Base-by-base conservation (phyloP, 1,139 yeast genomes). In the Candida frijolesensis region DNA sequence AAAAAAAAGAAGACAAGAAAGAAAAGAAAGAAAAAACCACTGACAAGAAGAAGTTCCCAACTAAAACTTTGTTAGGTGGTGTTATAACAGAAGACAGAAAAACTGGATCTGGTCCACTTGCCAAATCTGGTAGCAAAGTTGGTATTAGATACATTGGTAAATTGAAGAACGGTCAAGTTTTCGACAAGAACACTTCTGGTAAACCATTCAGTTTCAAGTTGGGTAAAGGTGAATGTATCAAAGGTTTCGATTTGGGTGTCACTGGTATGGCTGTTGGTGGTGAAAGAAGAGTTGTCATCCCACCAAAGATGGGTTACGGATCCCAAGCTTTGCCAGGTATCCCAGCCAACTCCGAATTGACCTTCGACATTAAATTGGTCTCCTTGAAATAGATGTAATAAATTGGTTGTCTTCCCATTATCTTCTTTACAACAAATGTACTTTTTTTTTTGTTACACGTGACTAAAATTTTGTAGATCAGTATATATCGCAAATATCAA, bases 251-350 rank as follows among this genome's bases (percentile, higher is more conserved):
- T 70, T 81, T 92, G 64, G 99, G 99, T 79, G 96, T 94, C 63
- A 90, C 92, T 52, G 99, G 99, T 70, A 92, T 95, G 98, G 85
- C 96, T 55, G 96, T 90, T 67, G 97, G 97, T 63, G 99, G 99
- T 67, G 99, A 95, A 81, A 91, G 99, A 82, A 87, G 99, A 79
- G 91, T 95, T 58, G 81, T 90, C 57, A 89, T 95, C 61, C 99
- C 99, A 61, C 86, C 99, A 52, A 83, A 94, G 67, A 89, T 89
- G 85, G 99, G 97, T 52, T 94, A 94, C 74, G 99, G 99, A 57
- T 87, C 88, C 66, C 89, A 89, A 78, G 83, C 89, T 57, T 80
- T 94, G 60, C 98, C 99, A 63, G 99, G 98, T 57, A 89, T 94
- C 63, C 99, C 99, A 65, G 89, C 96, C 63, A 92, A 92, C 84